Evolutionary conservation across 1,284 basidiomycete genomes (phyloP).

Genomic region (Tilletiaria anomala): DNA sequence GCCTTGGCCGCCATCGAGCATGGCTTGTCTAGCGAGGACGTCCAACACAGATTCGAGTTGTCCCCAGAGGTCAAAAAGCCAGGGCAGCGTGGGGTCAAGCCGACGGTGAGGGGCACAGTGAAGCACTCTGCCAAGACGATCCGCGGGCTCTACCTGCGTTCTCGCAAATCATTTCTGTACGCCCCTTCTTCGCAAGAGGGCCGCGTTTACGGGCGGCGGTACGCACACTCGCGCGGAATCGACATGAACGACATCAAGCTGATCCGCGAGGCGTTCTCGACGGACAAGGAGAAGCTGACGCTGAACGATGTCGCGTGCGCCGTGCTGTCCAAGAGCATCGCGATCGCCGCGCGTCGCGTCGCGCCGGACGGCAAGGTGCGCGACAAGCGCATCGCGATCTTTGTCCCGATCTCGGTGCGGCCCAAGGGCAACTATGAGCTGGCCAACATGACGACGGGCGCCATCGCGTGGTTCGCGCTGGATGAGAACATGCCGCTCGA

Average conservation of each 20-base stretch:
- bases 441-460: constrained; percentile 33
- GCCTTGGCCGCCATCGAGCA: constrained; percentile 28
- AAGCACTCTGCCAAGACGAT: constrained; percentile 22
- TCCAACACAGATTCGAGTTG: constrained; percentile 28
- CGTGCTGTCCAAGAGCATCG: constrained; percentile 29
- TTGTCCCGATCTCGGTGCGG: constrained; percentile 33
- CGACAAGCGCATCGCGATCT: constrained; percentile 36
- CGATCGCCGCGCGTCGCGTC: constrained; percentile 25
- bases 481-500: constrained; percentile 13
- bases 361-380: constrained; percentile 8
- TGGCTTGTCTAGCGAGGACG: constrained; percentile 22
- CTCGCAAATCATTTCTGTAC: constrained; percentile 30
- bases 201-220: constrained; percentile 18
- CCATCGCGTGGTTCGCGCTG: constrained; percentile 32
- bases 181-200: not conserved
- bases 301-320: constrained; percentile 37
- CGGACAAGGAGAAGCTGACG: constrained; percentile 20
- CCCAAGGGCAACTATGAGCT: constrained; percentile 33
- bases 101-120: constrained; percentile 23
- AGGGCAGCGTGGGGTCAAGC: constrained; percentile 23
- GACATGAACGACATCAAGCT: constrained; percentile 33
- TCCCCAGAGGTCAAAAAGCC: constrained; percentile 17
- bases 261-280: constrained; percentile 32
- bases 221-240: constrained; percentile 34
- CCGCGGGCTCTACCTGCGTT: constrained; percentile 33